Conservation (phyloP, 106 monocot genomes). For the Amphibolis antarctica region DNA sequence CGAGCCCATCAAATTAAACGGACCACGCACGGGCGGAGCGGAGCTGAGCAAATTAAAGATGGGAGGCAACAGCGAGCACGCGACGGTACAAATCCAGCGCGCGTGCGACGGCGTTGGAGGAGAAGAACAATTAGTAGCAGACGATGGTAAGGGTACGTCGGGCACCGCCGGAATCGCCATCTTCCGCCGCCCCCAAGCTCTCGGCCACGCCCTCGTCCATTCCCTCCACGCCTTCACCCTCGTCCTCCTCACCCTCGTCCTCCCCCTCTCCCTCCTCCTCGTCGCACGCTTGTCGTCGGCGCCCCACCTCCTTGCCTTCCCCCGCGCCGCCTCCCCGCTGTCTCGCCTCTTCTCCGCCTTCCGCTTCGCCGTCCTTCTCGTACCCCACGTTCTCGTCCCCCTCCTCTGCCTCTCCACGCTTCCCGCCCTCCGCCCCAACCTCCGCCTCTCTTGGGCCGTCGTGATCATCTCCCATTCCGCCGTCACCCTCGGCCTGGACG, state of each 20-base stretch:
- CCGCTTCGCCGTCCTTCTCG: not conserved
- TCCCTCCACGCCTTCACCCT: conserved; percentile 2
- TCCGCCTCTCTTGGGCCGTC: not conserved
- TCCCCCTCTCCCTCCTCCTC: conserved; percentile 11
- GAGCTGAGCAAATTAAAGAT: too few relatives aligned
- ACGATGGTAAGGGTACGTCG: too few relatives aligned
- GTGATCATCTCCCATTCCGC: not conserved
- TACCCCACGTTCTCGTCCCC: conserved; percentile 1
- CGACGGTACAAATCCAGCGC: too few relatives aligned
- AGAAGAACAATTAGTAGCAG: too few relatives aligned
- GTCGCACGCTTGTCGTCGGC: not conserved
- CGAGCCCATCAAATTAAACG: too few relatives aligned
- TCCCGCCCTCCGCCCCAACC: not conserved
- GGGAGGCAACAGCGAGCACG: too few relatives aligned
- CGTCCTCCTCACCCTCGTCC: conserved; percentile 6
- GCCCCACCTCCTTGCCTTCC: not conserved
- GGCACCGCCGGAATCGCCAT: not conserved
- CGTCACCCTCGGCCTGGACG: conserved; percentile 2
- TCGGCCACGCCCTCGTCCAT: not conserved
- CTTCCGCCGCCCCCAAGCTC: not conserved
- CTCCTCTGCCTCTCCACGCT: not conserved
- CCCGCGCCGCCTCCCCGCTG: not conserved
- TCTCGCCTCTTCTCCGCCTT: not conserved
- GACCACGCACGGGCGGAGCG: too few relatives aligned
- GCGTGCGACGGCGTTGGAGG: too few relatives aligned